Evolutionary conservation across 176 grass and related monocot species (phyloP).

Genomic region (Guadua angustifolia): DNA sequence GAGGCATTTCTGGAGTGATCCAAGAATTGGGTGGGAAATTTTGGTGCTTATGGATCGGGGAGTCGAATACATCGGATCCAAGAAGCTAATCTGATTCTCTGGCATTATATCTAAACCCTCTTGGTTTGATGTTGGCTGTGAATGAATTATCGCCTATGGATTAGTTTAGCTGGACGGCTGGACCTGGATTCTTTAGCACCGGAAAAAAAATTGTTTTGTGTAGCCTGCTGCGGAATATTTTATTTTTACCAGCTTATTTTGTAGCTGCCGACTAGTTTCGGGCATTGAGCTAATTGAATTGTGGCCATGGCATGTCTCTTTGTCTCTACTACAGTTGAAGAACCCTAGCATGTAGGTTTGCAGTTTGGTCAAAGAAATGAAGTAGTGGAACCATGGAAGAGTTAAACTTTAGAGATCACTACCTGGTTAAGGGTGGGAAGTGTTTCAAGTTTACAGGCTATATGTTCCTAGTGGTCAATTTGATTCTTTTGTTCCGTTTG

Average conservation of each 20-base stretch:
- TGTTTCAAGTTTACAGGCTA: background rate
- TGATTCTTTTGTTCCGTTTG: background rate
- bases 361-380: background rate
- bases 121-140: background rate
- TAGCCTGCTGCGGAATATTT: background rate
- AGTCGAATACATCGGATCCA: background rate
- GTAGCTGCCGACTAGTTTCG: background rate
- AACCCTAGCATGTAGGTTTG: background rate
- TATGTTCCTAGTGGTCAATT: background rate
- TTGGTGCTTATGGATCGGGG: background rate
- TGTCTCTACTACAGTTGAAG: background rate
- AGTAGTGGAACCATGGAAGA: background rate
- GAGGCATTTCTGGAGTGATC: background rate
- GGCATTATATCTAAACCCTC: background rate
- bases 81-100: background rate
- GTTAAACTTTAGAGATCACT: background rate
- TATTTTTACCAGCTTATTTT: background rate
- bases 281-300: background rate
- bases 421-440: background rate
- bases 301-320: background rate
- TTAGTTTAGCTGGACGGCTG: background rate
- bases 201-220: background rate
- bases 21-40: background rate
- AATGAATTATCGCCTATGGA: constrained; percentile 25
- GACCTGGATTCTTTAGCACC: background rate